These are phyloP conservation scores for Eucalyptus erythrocorys DNA, from an alignment of 345 rosid species.

Conservation along the genomic window DNA sequence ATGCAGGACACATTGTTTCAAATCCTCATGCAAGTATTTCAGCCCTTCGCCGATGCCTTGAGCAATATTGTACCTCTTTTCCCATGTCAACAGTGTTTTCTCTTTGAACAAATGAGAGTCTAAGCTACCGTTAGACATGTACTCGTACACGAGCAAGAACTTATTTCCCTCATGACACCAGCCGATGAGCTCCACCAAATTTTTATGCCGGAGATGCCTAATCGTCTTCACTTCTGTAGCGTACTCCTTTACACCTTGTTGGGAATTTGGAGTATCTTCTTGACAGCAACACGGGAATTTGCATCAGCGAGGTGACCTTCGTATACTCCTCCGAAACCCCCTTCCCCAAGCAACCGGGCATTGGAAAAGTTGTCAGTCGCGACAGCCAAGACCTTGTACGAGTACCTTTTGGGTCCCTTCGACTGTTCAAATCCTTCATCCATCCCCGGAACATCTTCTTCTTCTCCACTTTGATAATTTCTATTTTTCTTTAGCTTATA, in stretches of 20 bases:
- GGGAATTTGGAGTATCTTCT: neutral
- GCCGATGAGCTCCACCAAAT: neutral
- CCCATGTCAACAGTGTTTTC: neutral
- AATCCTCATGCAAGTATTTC: constrained; percentile 3
- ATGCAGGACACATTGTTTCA: constrained; percentile 15
- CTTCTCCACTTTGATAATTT: neutral
- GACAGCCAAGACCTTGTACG: neutral
- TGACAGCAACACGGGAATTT: neutral
- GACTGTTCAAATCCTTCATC: neutral
- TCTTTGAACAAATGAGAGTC: neutral
- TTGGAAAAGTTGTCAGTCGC: neutral
- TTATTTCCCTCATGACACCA: neutral
- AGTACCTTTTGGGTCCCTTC: neutral
- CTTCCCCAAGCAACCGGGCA: neutral
- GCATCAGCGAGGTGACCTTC: neutral
- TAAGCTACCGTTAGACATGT: neutral
- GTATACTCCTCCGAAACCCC: neutral
- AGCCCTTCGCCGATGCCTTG: neutral
- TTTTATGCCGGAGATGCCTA: neutral
- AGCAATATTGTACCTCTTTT: neutral
- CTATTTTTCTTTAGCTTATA: neutral
- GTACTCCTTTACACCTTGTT: neutral
- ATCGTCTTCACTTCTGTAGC: neutral
- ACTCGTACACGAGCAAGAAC: neutral
- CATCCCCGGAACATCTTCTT: neutral